These are phyloP conservation scores for Entomortierella chlamydospora DNA, from an alignment of 192 early-diverging fungal species.

Conservation along the genomic window DNA sequence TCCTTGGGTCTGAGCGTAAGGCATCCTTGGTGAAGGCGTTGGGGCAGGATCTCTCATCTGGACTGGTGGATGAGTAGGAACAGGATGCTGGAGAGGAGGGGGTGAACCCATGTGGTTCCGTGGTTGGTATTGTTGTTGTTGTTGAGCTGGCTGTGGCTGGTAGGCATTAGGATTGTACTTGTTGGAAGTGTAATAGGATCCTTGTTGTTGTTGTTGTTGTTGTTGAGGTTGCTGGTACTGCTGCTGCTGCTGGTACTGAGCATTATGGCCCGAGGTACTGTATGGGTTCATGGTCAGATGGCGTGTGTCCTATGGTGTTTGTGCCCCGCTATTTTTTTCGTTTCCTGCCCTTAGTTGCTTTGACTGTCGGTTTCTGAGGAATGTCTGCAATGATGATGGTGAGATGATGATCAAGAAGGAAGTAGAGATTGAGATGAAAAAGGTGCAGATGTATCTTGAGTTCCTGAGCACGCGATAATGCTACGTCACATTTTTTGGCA, in stretches of 20 bases:
- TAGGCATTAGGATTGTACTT: slow-evolving; percentile 49
- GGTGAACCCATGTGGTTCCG: slow-evolving; percentile 56
- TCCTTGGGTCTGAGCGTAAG: slow-evolving; percentile 41
- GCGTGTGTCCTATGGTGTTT: not conserved
- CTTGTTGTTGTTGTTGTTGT: slow-evolving; percentile 20
- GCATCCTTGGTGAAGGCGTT: slow-evolving; percentile 59
- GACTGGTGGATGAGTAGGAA: slow-evolving; percentile 70
- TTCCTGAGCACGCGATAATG: too few species aligned
- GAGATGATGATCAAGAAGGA: slow-evolving; percentile 7
- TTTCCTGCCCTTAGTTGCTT: slow-evolving; percentile 1
- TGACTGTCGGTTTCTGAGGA: not conserved
- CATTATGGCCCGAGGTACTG: slow-evolving; percentile 41
- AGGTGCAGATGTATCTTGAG: not conserved
- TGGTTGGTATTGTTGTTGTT: slow-evolving; percentile 32
- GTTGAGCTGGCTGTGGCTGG: slow-evolving; percentile 29
- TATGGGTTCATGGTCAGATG: slow-evolving; percentile 39
- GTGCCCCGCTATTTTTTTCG: not conserved
- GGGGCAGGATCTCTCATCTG: slow-evolving; percentile 60
- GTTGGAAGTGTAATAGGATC: slow-evolving; percentile 23
- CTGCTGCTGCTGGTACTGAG: slow-evolving; percentile 33
- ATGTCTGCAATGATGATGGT: slow-evolving; percentile 6
- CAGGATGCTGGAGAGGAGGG: slow-evolving; percentile 70
- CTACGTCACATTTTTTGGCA: slow-evolving; percentile 14
- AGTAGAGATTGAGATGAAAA: not conserved
- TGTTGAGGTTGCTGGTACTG: slow-evolving; percentile 20